A percentile compares a stretch with the other conserved stretches of the same genome.
These are phyloP conservation scores for Acer saccharum DNA, from an alignment of 345 rosid genomes.

Conservation along the genomic window DNA sequence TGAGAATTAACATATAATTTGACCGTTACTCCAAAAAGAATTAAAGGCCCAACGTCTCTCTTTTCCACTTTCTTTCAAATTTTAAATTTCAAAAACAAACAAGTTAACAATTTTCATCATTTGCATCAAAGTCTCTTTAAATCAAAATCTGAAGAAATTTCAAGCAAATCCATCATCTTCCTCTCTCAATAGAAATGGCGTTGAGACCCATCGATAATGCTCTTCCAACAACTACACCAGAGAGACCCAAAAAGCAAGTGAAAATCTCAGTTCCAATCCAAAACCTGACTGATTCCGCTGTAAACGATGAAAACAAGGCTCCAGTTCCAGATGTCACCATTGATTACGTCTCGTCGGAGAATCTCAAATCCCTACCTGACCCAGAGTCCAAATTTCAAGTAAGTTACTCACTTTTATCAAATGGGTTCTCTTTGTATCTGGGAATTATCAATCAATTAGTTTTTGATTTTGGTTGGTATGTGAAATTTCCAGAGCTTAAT, in stretches of 20 bases:
- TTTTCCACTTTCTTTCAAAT: slow-evolving; percentile 5
- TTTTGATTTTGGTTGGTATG: neutral
- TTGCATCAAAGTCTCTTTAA: neutral
- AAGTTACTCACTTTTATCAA: slow-evolving; percentile 14
- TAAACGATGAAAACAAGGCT: slow-evolving; percentile 65
- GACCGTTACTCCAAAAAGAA: slow-evolving; percentile 12
- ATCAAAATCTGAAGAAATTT: slow-evolving; percentile 11
- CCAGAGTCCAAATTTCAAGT: slow-evolving; percentile 59
- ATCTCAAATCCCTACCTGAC: slow-evolving; percentile 52
- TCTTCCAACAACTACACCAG: slow-evolving; percentile 51
- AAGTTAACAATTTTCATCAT: neutral
- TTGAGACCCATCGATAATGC: slow-evolving; percentile 84
- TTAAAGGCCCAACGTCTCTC: slow-evolving; percentile 9
- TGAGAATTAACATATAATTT: neutral
- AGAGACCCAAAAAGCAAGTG: slow-evolving; percentile 68
- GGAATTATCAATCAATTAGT: neutral
- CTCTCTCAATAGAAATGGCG: slow-evolving; percentile 52
- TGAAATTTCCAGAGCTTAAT: slow-evolving; percentile 43
- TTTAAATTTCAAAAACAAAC: slow-evolving; percentile 4
- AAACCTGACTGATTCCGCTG: slow-evolving; percentile 35
- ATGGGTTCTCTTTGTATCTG: neutral
- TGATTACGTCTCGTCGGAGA: slow-evolving; percentile 69
- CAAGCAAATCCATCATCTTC: neutral
- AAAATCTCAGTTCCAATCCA: slow-evolving; percentile 39
- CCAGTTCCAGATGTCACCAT: slow-evolving; percentile 47